Conservation (phyloP, 192 early-diverging fungal genomes). For the Spinellus fusiger region DNA sequence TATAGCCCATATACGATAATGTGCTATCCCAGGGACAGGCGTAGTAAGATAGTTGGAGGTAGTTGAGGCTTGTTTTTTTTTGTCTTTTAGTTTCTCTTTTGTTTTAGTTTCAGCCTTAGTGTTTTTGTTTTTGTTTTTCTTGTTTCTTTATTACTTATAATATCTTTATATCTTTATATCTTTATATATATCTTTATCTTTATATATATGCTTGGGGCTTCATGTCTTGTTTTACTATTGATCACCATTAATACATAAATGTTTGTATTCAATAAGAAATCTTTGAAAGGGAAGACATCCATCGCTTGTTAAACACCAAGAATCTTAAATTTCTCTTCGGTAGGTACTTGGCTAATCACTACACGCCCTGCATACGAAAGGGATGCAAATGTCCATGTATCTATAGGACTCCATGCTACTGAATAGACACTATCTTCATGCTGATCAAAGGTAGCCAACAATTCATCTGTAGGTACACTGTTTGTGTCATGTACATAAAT, state of each 20-base stretch:
- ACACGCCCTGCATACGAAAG: slow-evolving; percentile 90
- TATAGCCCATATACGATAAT: neutral
- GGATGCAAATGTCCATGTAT: slow-evolving; percentile 94
- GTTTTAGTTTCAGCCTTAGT: neutral
- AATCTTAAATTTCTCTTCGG: slow-evolving; percentile 26
- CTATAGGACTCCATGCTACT: slow-evolving; percentile 81
- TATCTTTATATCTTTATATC: too few relatives aligned
- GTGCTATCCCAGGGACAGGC: too few relatives aligned
- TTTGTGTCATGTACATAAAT: neutral
- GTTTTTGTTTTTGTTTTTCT: neutral
- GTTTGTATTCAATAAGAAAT: neutral
- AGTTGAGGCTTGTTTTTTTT: too few relatives aligned
- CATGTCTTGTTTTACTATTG: neutral
- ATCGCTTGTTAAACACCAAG: slow-evolving; percentile 18
- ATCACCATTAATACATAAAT: neutral
- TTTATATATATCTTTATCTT: too few relatives aligned
- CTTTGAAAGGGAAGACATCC: neutral
- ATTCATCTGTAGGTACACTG: slow-evolving; percentile 63
- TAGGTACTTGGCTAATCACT: slow-evolving; percentile 90
- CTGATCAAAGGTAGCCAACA: slow-evolving; percentile 84
- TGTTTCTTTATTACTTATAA: neutral
- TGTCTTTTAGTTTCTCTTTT: too few relatives aligned
- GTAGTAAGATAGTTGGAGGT: too few relatives aligned
- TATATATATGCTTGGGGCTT: slow-evolving; percentile 8
- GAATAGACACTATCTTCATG: slow-evolving; percentile 94